Evolutionary conservation across 2,329 filamentous ascomycete species (phyloP).

Genomic region (Orbilia quercus): DNA sequence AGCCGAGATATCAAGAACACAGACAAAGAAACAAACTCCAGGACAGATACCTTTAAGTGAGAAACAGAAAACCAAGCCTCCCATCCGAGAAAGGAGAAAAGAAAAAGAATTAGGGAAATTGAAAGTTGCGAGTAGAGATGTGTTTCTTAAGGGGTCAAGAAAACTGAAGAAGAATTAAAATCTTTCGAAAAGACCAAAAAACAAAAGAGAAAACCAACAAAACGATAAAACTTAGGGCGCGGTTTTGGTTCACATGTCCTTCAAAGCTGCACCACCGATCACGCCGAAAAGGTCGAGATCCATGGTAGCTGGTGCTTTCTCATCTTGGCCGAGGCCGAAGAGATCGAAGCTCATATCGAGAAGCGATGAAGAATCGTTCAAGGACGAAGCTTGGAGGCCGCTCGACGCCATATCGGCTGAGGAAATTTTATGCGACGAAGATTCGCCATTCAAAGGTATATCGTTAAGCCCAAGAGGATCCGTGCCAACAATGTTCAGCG

Average conservation of each 20-base stretch:
- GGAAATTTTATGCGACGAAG: conserved; percentile 9
- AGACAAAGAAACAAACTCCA: conserved; percentile 21
- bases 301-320: conserved; percentile 20
- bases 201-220: conserved; percentile 24
- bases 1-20: conserved; percentile 52
- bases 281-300: conserved; percentile 42
- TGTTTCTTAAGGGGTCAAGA: conserved; percentile 55
- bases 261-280: conserved; percentile 10
- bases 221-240: background rate
- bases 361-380: conserved; percentile 22
- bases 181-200: conserved; percentile 20
- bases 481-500: conserved; percentile 5
- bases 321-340: conserved; percentile 45
- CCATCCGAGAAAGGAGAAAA: conserved; percentile 28
- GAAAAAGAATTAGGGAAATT: conserved; percentile 50
- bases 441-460: conserved; percentile 8
- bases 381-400: conserved; percentile 42
- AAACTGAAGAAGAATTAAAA: conserved; percentile 53
- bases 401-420: conserved; percentile 22
- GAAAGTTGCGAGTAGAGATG: conserved; percentile 50
- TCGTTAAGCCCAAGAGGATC: conserved; percentile 22
- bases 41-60: conserved; percentile 35
- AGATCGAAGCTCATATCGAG: conserved; percentile 42
- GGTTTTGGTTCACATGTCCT: conserved; percentile 35
- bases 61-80: conserved; percentile 6